Evolutionary conservation across 495 filamentous ascomycete genomes (phyloP).

Genomic region (Pyrenula aspistea): DNA sequence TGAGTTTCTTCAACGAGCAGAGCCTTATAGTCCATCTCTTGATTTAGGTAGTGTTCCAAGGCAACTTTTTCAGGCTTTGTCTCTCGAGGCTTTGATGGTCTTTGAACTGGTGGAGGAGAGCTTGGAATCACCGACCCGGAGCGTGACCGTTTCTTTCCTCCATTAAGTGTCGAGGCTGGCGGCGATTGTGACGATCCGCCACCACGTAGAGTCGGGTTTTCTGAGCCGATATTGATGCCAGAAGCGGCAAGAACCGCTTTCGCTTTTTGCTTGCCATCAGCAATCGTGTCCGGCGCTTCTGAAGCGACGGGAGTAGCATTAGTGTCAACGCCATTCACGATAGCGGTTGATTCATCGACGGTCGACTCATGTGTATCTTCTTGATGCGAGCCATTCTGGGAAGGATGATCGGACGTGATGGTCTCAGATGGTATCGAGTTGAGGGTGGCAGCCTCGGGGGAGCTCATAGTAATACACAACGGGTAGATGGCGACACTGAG

Average conservation of each 20-base stretch:
- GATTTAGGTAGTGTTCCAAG: conserved; percentile 65
- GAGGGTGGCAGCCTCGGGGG: background rate
- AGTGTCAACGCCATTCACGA: conserved; percentile 2
- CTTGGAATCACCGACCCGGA: conserved; percentile 37
- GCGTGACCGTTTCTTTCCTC: conserved; percentile 44
- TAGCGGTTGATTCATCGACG: conserved; percentile 1
- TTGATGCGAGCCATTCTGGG: background rate
- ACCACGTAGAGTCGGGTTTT: conserved; percentile 15
- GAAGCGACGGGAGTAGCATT: background rate
- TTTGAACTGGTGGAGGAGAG: conserved; percentile 13
- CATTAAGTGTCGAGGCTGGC: conserved; percentile 16
- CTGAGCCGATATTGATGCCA: conserved; percentile 16
- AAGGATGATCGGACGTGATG: conserved; percentile 1
- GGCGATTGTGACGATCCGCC: conserved; percentile 17
- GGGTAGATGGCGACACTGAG: background rate
- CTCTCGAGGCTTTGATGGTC: conserved; percentile 22
- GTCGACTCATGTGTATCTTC: conserved; percentile 1
- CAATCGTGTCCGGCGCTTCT: conserved; percentile 22
- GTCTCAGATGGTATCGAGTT: conserved; percentile 2
- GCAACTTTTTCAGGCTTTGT: conserved; percentile 41
- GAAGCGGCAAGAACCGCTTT: conserved; percentile 44
- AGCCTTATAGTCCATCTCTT: conserved; percentile 59
- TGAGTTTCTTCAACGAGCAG: conserved; percentile 21
- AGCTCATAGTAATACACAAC: background rate
- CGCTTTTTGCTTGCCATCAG: conserved; percentile 46